Conservation (phyloP, 371 early-diverging fungal genomes). For the Modicella reniformis region DNA sequence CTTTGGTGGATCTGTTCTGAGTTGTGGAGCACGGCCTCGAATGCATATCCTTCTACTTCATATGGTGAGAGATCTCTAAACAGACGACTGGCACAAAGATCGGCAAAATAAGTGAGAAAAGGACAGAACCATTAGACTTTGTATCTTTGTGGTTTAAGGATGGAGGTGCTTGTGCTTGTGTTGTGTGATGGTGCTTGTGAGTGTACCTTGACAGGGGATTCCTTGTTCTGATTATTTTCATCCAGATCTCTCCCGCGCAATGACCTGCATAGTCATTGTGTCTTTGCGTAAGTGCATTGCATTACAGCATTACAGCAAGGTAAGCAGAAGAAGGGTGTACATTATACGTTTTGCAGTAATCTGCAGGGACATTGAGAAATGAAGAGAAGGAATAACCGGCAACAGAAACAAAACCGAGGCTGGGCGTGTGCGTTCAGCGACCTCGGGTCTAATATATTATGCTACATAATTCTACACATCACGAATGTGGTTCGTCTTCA, state of each 20-base stretch:
- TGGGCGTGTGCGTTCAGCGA: background rate
- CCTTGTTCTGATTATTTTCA: background rate
- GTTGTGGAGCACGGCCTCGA: background rate
- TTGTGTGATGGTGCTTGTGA: too few species aligned
- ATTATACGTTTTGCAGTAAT: background rate
- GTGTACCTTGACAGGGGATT: too few species aligned
- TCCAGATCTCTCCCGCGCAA: background rate
- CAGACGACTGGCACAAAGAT: background rate
- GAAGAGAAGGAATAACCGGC: background rate
- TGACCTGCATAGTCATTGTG: background rate
- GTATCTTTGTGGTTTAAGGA: too few species aligned
- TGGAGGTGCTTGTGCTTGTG: background rate
- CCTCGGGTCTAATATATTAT: too few species aligned
- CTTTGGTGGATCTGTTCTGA: background rate
- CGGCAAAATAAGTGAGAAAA: background rate
- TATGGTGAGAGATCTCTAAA: background rate
- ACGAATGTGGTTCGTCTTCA: too few species aligned
- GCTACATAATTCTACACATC: too few species aligned
- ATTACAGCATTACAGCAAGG: too few species aligned
- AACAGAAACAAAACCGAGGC: background rate
- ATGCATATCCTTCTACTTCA: background rate
- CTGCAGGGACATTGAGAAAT: background rate
- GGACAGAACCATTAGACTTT: background rate
- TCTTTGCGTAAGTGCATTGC: background rate
- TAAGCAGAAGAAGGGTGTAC: background rate